Percentiles rank a stretch among this genome's conserved stretches.
These are phyloP conservation scores for Ottelia alismoides DNA, from an alignment of 106 monocot genomes.

Conservation along the genomic window DNA sequence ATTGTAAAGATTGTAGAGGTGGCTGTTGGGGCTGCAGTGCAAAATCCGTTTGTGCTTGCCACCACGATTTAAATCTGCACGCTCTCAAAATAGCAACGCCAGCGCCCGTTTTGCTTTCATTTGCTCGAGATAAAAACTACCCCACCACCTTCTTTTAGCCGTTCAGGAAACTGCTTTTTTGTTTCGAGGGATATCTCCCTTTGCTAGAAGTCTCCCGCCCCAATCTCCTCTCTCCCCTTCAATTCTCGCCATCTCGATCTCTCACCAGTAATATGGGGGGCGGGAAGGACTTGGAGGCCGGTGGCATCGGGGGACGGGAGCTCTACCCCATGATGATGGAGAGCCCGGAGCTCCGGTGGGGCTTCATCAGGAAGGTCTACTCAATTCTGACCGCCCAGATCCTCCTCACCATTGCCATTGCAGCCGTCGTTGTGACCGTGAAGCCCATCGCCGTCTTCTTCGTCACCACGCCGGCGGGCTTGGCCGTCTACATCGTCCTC, in stretches of 20 bases:
- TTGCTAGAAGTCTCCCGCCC: no score
- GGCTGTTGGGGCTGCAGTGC: neutral
- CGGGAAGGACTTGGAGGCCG: conserved; percentile 5
- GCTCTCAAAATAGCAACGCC: no score
- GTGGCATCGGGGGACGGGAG: neutral
- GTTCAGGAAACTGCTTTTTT: no score
- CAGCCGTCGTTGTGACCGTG: conserved; percentile 8
- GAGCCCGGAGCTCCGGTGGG: conserved; percentile 8
- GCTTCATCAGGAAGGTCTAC: conserved; percentile 11
- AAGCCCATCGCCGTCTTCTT: conserved; percentile 4
- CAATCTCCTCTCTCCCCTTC: no score
- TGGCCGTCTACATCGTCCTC: conserved; percentile 7
- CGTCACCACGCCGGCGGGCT: conserved; percentile 2
- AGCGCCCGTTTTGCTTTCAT: no score
- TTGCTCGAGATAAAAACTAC: no score
- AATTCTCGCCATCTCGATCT: no score
- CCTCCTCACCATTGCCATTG: conserved; percentile 12
- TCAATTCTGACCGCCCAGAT: conserved; percentile 3
- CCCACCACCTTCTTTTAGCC: no score
- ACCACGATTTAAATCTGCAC: no score
- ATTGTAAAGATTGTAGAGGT: neutral
- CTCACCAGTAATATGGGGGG: no score
- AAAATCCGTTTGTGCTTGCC: no score
- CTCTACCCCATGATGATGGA: conserved; percentile 9
- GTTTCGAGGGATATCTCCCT: no score